Base-by-base conservation (phyloP, 495 filamentous ascomycete genomes). In the Neurospora africana region DNA sequence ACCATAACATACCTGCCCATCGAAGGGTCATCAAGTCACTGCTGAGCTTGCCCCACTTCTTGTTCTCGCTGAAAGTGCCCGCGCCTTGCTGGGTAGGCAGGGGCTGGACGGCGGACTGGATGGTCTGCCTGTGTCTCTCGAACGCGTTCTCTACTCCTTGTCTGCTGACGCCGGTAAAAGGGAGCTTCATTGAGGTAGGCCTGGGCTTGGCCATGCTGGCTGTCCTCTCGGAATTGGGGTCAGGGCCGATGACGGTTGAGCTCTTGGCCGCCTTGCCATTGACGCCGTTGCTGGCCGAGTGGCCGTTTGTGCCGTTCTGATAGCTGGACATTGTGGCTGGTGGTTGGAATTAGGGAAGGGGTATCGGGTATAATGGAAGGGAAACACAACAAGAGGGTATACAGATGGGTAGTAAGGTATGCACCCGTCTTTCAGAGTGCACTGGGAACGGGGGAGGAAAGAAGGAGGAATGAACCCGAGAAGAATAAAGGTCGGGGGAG, bases 11-110 rank as follows among this genome's bases (percentile, higher is more conserved):
- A 84, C 83, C 84, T 53, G 78, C 79, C 44, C 74, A 65, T 23
- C 78, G 75, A 70, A 95, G 76, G 11, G 83, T 78, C 75, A 85
- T 89, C 47, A 94, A 77, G 74, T 95, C 92, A 65, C 86, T 80
- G 78, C 86, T 83, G 38, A 93, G 76, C 58, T 90, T 87, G 0
- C 86, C 86, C 37, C 84, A 79, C 69, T 80, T 77, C 23, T 71
- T 71, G 17, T 73, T 71, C 68, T 71, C 74, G 53, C 21, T 78
- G 75, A 82, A 83, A 6, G 87, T 85, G 53, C 90, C 90, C 78
- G 89, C 86, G 15, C 90, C 89, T 67, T 82, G 86, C 75, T 92
- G 87, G 71, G 84, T 87, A 0, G 92, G 91, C 72, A 92, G 76
- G 35, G 92, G 91, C 68, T 87, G 84, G 67, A 84, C 84, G 39